Base-by-base conservation (phyloP, 305 asterid genomes). In the Fraxinus nigra region DNA sequence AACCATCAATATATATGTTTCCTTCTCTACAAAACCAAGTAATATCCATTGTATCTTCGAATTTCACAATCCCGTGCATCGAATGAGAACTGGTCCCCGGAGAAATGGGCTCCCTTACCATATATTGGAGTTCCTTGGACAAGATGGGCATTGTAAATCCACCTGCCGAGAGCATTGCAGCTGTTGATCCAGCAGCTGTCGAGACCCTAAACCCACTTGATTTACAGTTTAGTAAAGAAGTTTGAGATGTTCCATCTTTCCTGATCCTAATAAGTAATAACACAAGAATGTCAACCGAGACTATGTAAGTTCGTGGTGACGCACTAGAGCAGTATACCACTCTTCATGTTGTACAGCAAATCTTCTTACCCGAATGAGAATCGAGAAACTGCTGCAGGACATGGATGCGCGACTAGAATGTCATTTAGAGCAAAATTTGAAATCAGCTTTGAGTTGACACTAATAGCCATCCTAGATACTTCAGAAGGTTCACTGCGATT, bases 101-200 rank as follows among this genome's bases (percentile, higher is more conserved):
- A 84, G 87, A 76, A 81, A 95, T 95, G 78, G 98, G 97, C 85
- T 95, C 99, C 82, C 99, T 91, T 67, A 95, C 99, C 88, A 91
- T 82, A 85, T 92, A 95, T 61, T 95, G 99, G 67, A 95, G 94
- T 76, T 95, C 97, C 85, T 85, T 89, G 33, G 98, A 94, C 24
- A 90, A 86, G 79, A 92, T 81, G 30, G 97, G 98, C 97, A 92
- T 92, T 18, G 77, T 81, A 32, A 76, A 87, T 82, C 99, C 99
- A 82, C 99, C 98, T 0, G 94, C 91, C 7, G 99, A 95, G 75
- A 86, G 97, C 90, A 95, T 90, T 40, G 99, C 99, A 82, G 99
- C 99, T 16, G 98, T 92, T 82, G 99, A 95, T 86, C 98, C 98
- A 33, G 97, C 98, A 48, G 96, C 93, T n/a, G 99, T 92, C 13